phyloP scores from a whole-genome alignment of 768 basidiomycete species.

The Hydnomerulius pinastri region DNA sequence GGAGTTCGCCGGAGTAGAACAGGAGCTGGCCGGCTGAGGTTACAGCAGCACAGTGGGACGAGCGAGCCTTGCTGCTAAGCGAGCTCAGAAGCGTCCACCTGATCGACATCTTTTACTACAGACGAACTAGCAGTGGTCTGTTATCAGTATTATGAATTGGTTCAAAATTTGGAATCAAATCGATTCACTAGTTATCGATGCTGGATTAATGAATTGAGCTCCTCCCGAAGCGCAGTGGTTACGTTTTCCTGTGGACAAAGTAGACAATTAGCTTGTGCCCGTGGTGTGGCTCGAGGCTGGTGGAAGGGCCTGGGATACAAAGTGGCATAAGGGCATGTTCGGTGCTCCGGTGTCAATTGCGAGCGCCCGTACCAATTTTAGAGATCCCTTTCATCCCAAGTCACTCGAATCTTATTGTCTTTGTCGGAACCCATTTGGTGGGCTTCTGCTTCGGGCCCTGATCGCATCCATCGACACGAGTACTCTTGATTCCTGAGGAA shows the following conservation, averaged over 20 bases:
- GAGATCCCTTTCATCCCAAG: constrained; percentile 10
- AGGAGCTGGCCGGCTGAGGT: constrained; percentile 28
- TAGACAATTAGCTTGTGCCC: neutral
- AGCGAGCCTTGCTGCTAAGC: constrained; percentile 32
- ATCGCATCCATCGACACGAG: neutral
- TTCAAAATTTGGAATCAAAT: neutral
- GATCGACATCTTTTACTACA: constrained; percentile 16
- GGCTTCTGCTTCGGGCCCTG: constrained; percentile 3
- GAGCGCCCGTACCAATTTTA: constrained; percentile 2
- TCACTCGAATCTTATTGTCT: constrained; percentile 8
- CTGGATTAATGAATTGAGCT: too few species aligned
- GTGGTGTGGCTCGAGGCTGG: neutral
- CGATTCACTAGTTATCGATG: neutral
- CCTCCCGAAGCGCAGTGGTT: neutral
- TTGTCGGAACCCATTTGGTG: too few species aligned
- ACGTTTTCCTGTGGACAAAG: neutral
- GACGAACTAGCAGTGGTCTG: neutral
- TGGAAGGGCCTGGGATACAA: neutral
- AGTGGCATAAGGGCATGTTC: neutral
- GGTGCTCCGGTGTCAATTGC: neutral
- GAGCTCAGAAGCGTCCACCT: constrained; percentile 31
- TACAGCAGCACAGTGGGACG: constrained; percentile 43
- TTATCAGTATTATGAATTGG: too few species aligned
- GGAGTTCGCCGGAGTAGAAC: constrained; percentile 46
- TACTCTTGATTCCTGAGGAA: neutral